A percentile compares a stretch with the other conserved stretches of the same genome.
These are phyloP conservation scores for Daldinia sp. DNA, from an alignment of 2,329 filamentous ascomycete genomes.

Conservation along the genomic window DNA sequence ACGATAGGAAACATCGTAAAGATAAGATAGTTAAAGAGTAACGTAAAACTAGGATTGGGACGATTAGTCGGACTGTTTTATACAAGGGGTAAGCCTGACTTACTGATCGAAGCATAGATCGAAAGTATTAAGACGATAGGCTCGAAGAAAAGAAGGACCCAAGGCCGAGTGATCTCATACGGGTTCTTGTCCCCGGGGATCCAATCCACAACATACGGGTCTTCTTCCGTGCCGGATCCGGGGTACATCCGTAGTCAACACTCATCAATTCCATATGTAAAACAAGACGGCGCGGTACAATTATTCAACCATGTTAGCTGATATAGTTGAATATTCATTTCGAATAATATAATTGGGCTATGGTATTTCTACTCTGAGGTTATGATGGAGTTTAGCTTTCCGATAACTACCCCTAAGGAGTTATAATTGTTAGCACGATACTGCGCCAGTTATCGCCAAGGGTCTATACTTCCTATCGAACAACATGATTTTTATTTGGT, in stretches of 20 bases:
- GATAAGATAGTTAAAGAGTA: not conserved
- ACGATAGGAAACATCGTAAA: not conserved
- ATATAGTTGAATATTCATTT: no score
- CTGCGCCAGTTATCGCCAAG: no score
- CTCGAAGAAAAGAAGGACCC: conserved; percentile 72
- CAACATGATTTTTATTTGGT: not conserved
- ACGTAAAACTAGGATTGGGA: not conserved
- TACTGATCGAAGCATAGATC: conserved; percentile 69
- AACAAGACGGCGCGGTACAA: no score
- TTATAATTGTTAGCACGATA: no score
- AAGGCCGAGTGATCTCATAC: conserved; percentile 66
- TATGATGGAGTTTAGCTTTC: no score
- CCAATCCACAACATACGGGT: conserved; percentile 73
- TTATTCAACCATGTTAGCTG: not conserved
- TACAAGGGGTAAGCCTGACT: conserved; percentile 66
- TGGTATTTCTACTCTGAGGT: no score
- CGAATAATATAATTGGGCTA: no score
- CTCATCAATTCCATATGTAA: no score
- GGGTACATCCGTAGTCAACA: conserved; percentile 47
- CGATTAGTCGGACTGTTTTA: conserved; percentile 46
- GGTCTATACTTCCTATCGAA: no score
- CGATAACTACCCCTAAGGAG: no score
- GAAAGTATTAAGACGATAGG: conserved; percentile 72
- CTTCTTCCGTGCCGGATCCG: conserved; percentile 69
- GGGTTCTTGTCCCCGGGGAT: conserved; percentile 69